Evolutionary conservation across 345 rosid genomes (phyloP), one percentile per base, ranked within the genome.

Genomic region (Aurinia saxatilis): DNA sequence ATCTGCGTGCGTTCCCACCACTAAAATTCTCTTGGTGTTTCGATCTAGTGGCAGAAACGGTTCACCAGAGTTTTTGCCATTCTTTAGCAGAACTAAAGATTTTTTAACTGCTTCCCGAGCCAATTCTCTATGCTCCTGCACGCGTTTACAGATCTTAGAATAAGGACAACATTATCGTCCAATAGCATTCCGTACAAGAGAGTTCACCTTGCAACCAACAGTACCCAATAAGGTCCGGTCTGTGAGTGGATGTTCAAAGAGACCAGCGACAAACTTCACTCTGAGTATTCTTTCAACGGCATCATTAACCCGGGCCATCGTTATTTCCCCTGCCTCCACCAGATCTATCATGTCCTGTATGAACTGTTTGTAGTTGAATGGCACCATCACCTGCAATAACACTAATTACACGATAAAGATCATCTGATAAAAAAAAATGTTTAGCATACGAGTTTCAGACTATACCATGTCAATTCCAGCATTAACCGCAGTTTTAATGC

Each of bases 401-500:
- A 60, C n/a, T 25, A 17, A 52, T 37, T 30, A 44, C 1, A 40
- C 27, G 57, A 8, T 63, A 65, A 33, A 33, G 16, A 55, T 35
- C 21, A 63, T 48, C 17, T 33, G 25, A 36, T 21, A 70, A 45
- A 47, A 6, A 54, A 11, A 50, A 19, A 48, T 40, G 19, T 49
- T 13, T 41, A 21, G 25, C 48, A 53, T 52, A 46, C 0, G 1
- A 8, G 37, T 38, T 57, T 64, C 10, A 49, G 36, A 60, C 39
- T 12, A 54, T 85, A 60, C 96, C 98, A 91, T 83, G 80, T 91
- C 98, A 4, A 83, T 78, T 74, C 96, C 98, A 18, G 98, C 96
- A 77, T 82, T 91, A 57, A 88, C 69, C 1, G 96, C 83, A 59
- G 70, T 35, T 25, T 81, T 74, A 47, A 88, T 56, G 63, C 90